These are phyloP conservation scores for Cynanchum wilfordii DNA, from an alignment of 257 asterid species.

Conservation along the genomic window DNA sequence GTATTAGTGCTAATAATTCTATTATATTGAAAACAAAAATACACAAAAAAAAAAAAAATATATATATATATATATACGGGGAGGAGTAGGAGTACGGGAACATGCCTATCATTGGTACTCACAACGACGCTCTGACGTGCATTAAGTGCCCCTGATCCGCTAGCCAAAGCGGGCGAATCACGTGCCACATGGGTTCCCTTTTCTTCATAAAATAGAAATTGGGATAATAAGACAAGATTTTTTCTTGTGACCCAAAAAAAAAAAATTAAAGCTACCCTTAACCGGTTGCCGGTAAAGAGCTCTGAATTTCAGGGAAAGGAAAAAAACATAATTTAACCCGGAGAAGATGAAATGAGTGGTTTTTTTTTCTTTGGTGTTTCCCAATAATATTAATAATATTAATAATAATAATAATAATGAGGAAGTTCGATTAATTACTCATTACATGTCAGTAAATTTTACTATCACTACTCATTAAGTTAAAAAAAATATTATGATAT, in stretches of 20 bases:
- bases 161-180: conserved; percentile 29
- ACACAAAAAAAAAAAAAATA: no score
- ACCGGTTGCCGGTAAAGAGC: conserved; percentile 17
- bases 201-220: no score
- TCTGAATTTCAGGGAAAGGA: conserved; percentile 2
- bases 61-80: neutral
- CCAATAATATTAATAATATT: neutral
- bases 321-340: conserved; percentile 34
- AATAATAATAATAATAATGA: neutral
- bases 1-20: no score
- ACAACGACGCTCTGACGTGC: conserved; percentile 47
- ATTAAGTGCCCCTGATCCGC: conserved; percentile 44
- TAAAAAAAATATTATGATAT: no score
- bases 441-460: conserved; percentile 6
- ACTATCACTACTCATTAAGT: neutral
- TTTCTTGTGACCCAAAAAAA: no score
- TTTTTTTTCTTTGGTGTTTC: neutral
- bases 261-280: neutral
- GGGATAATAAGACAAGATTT: neutral
- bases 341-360: conserved; percentile 16
- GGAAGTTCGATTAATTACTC: neutral
- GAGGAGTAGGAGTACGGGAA: neutral
- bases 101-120: conserved; percentile 32
- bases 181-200: conserved; percentile 32
- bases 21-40: no score